Conservation (phyloP, 179 eudicot genomes). For the Patellifolia procumbens region DNA sequence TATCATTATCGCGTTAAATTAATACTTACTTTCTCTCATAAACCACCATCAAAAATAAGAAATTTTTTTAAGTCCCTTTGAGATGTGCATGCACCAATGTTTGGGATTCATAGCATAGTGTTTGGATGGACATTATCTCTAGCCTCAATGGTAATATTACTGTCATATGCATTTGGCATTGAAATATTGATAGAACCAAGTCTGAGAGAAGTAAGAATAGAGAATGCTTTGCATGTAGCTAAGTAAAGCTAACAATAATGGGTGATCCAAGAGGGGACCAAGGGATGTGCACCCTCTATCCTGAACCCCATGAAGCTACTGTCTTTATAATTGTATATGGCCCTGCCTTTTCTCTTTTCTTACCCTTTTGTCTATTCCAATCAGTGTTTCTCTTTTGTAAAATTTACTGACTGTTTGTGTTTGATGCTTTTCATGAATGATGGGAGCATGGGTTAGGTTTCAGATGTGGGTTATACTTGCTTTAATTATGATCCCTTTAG, state of each 20-base stretch:
- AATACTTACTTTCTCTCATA: no score
- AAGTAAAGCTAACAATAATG: not conserved
- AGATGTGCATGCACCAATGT: not conserved
- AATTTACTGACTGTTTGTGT: not conserved
- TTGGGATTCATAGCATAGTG: not conserved
- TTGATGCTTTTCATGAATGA: conserved; percentile 28
- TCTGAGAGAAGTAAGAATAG: not conserved
- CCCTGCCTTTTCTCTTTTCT: not conserved
- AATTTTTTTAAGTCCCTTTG: not conserved
- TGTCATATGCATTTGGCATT: not conserved
- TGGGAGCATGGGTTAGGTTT: conserved; percentile 15
- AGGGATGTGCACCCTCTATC: conserved; percentile 25
- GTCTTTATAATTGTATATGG: not conserved
- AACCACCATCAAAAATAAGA: not conserved
- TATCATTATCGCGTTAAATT: no score
- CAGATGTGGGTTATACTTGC: not conserved
- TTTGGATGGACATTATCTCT: conserved; percentile 2
- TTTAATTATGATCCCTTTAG: not conserved
- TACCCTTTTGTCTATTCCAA: conserved; percentile 7
- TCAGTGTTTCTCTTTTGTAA: not conserved
- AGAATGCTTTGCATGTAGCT: conserved; percentile 6
- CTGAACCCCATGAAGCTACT: conserved; percentile 25
- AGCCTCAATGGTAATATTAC: conserved; percentile 7
- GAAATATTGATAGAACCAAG: not conserved
- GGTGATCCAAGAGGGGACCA: conserved; percentile 23